Conservation (phyloP, 805 yeast species). For the Cyberlindnera americana region DNA sequence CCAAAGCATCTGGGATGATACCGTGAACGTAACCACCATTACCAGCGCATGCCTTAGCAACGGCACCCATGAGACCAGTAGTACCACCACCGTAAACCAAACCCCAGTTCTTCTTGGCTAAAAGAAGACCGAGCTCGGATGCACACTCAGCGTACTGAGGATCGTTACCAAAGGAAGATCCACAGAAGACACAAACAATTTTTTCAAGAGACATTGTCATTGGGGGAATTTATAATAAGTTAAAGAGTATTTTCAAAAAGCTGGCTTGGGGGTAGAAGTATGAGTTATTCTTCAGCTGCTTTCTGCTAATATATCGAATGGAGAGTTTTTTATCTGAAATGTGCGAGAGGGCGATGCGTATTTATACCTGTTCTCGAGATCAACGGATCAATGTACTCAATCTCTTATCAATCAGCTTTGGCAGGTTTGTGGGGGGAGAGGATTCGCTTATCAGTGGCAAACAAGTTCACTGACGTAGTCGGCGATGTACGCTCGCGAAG, state of each 20-base stretch:
- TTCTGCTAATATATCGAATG: too few species aligned
- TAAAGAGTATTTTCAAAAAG: too few species aligned
- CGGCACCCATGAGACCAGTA: conserved; percentile 77
- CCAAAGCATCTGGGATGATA: conserved; percentile 80
- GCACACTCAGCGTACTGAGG: conserved; percentile 51
- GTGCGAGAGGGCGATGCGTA: not conserved
- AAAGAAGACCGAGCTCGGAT: conserved; percentile 49
- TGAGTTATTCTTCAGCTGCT: not conserved
- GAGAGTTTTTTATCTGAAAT: too few species aligned
- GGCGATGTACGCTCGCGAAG: conserved; percentile 3
- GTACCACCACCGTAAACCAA: conserved; percentile 90
- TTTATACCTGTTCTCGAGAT: conserved; percentile 1
- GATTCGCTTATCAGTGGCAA: conserved; percentile 2
- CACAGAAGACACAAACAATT: conserved; percentile 80
- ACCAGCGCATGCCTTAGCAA: conserved; percentile 51
- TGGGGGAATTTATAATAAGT: not conserved
- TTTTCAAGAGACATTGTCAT: conserved; percentile 17
- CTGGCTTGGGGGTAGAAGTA: too few species aligned
- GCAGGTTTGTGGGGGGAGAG: not conserved
- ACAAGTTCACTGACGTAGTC: conserved; percentile 1
- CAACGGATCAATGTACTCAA: not conserved
- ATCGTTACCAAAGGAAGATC: conserved; percentile 69
- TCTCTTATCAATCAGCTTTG: not conserved
- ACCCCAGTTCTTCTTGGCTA: conserved; percentile 64
- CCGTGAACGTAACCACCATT: conserved; percentile 75